Base-by-base conservation (phyloP, 352 stramenopile genomes). In the Pythium dissimile region DNA sequence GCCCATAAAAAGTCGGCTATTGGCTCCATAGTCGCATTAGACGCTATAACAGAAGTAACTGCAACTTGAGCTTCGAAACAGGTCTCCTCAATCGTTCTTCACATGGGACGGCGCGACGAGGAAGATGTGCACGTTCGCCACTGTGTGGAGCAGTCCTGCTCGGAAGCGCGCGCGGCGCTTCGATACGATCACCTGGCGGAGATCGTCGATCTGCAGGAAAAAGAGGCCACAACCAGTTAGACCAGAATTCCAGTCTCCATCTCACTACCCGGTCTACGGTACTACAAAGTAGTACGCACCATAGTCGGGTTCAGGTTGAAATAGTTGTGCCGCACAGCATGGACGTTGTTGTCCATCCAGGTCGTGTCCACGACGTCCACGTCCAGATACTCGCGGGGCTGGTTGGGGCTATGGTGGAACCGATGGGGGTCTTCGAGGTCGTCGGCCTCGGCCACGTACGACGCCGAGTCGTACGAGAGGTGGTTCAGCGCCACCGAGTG, bases 281-380 rank as follows among this genome's bases (percentile, higher is more conserved):
- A 5, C 23, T 10, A 49, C 28, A 34, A 12, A 7, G 24, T 38
- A 18, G 11, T 5, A 53, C 45, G 27, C 27, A 89, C 56, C n/a
- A 89, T 62, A 21, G 71, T 82, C 21, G 69, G 46, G 59, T 89
- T 89, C 15, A 89, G 35, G 45, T 67, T 82, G 48, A 80, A 89
- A 51, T 75, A 85, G 44, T 67, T 75, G 66, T 89, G 79, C 2
- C 79, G 64, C 13, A 88, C 38, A 8, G 64, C 54, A 42, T 77
- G 68, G 2, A 84, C 67, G 56, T 89, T 89, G 34, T 71, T 72
- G 39, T 89, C 79, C 28, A 88, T 66, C 31, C 67, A 77, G n/a
- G 79, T 85, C 16, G 73, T 89, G 57, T 88, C 77, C 43, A 89
- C 83, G 20, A 81, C 77, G 66, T 89, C 79, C 30, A 82, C 65